Evolutionary conservation across 2,329 filamentous ascomycete genomes (phyloP).

Genomic region (Trichoderma sp.): DNA sequence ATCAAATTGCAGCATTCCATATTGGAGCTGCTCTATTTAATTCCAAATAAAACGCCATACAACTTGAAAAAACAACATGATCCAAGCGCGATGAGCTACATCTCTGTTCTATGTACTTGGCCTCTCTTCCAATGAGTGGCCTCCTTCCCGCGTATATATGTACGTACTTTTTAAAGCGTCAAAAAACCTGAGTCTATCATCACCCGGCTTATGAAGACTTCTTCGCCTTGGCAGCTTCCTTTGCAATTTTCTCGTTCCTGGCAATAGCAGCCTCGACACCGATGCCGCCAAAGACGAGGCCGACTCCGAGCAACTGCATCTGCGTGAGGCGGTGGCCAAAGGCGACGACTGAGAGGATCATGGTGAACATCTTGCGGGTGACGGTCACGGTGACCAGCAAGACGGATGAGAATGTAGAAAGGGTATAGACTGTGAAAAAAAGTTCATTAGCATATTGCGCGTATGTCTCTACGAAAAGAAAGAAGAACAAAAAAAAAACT

Average conservation of each 20-base stretch:
- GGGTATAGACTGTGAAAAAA: constrained; percentile 70
- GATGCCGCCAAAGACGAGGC: constrained; percentile 91
- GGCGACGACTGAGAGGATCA: constrained; percentile 93
- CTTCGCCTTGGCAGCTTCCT: constrained; percentile 65
- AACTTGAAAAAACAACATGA: neutral
- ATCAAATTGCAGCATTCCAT: neutral
- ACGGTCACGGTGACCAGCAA: constrained; percentile 95
- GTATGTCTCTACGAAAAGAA: neutral
- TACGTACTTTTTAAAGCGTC: constrained; percentile 9
- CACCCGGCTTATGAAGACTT: constrained; percentile 37
- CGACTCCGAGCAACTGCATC: constrained; percentile 96
- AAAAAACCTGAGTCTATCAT: neutral
- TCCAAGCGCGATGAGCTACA: neutral
- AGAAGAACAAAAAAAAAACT: constrained; percentile 38
- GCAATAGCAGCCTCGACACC: constrained; percentile 86
- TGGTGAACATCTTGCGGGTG: constrained; percentile 98
- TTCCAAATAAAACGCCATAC: constrained; percentile 12
- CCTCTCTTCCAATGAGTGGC: neutral
- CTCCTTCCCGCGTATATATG: neutral
- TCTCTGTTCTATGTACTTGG: constrained; percentile 12
- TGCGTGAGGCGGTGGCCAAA: constrained; percentile 84
- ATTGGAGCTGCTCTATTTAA: neutral
- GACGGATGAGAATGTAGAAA: constrained; percentile 88
- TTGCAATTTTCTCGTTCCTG: constrained; percentile 79
- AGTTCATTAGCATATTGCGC: neutral